Conservation (phyloP, 2,329 filamentous ascomycete species). For the Cordyceps cicadae region DNA sequence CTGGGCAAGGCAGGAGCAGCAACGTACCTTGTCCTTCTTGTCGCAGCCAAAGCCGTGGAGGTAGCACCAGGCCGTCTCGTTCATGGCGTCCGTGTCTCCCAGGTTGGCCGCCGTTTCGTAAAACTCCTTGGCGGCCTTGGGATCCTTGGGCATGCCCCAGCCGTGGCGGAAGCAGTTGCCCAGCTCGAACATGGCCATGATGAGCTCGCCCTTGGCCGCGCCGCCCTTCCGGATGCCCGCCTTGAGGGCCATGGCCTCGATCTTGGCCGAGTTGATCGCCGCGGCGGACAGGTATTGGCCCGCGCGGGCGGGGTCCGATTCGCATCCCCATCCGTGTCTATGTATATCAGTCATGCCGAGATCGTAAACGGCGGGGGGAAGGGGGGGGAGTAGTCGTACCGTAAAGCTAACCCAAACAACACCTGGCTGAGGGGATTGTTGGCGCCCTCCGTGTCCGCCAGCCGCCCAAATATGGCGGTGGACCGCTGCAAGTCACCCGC, state of each 20-base stretch:
- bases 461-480: constrained; percentile 73
- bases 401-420: constrained; percentile 82
- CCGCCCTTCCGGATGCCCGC: constrained; percentile 90
- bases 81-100: constrained; percentile 94
- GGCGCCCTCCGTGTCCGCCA: constrained; percentile 74
- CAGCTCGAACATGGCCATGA: constrained; percentile 92
- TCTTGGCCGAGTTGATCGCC: constrained; percentile 78
- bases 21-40: constrained; percentile 93
- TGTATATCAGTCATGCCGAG: constrained; percentile 27
- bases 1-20: not conserved
- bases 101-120: constrained; percentile 97
- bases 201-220: constrained; percentile 88
- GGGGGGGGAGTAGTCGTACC: constrained; percentile 44
- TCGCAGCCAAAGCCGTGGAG: constrained; percentile 83
- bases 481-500: constrained; percentile 68
- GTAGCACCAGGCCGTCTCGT: constrained; percentile 94
- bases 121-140: constrained; percentile 63
- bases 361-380: too few species aligned
- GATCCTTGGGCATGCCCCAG: constrained; percentile 84
- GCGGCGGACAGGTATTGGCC: constrained; percentile 81
- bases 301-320: constrained; percentile 61
- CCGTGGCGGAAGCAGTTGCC: constrained; percentile 89
- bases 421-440: constrained; percentile 96
- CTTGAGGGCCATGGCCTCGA: constrained; percentile 77
- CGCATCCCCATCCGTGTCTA: constrained; percentile 90